phyloP scores from a whole-genome alignment of 148 eudicot species.

The Rhododendron ovatum region DNA sequence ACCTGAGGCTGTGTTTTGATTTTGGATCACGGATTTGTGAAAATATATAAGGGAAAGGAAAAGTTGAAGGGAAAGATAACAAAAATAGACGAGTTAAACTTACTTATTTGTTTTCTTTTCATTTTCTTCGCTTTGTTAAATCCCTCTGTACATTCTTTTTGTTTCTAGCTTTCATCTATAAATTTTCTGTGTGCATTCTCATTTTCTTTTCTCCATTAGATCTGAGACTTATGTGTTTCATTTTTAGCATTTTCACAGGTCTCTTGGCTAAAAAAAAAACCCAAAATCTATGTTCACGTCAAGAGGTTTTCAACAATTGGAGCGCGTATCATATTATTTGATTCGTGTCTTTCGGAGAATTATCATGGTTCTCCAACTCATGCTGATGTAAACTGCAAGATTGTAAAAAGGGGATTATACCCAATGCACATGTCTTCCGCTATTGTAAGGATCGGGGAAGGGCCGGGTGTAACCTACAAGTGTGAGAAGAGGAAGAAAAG shows the following conservation, averaged over 20 bases:
- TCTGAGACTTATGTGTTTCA: background rate
- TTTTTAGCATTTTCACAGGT: background rate
- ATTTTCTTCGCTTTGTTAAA: no score
- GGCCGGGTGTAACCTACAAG: background rate
- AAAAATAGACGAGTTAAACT: no score
- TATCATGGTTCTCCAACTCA: background rate
- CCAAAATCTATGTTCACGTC: background rate
- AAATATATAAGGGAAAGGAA: no score
- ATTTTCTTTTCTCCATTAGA: background rate
- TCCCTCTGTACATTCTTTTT: no score
- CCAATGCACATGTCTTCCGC: background rate
- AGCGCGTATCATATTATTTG: background rate
- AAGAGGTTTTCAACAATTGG: background rate
- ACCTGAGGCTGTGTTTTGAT: no score
- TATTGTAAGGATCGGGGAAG: background rate
- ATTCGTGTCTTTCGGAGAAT: background rate
- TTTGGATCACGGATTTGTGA: no score
- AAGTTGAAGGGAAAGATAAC: no score
- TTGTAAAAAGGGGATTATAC: background rate
- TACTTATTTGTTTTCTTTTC: no score
- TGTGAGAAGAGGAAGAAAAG: background rate
- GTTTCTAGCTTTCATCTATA: no score
- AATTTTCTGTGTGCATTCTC: background rate
- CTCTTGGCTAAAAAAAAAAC: background rate
- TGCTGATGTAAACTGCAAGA: background rate